Conservation (phyloP, 768 basidiomycete species). For the Tricholoma saponaceum region DNA sequence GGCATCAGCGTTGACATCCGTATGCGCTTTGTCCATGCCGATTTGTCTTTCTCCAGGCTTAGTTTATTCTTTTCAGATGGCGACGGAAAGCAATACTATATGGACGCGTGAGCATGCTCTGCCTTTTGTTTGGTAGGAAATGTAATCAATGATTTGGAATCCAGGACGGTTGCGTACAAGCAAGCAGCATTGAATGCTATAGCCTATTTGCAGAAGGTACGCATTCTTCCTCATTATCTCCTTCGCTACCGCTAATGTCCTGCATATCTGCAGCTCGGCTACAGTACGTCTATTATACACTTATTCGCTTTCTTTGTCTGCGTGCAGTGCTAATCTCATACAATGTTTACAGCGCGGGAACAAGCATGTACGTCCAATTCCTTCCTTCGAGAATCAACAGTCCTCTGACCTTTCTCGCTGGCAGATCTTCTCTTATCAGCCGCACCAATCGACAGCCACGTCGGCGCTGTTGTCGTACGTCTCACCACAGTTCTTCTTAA, state of each 20-base stretch:
- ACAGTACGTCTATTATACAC: conserved; percentile 44
- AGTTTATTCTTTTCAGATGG: conserved; percentile 41
- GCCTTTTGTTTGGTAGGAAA: not conserved
- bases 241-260: not conserved
- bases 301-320: not conserved
- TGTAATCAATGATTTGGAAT: not conserved
- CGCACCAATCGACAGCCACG: conserved; percentile 60
- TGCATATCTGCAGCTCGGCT: conserved; percentile 48
- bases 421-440: conserved; percentile 61
- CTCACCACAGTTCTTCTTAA: not conserved
- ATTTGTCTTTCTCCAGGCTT: not conserved
- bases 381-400: not conserved
- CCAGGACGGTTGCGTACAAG: conserved; percentile 71
- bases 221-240: not conserved
- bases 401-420: not conserved
- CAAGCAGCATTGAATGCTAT: conserved; percentile 78
- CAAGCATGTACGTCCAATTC: conserved; percentile 57
- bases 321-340: not conserved
- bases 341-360: conserved; percentile 51
- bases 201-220: conserved; percentile 64
- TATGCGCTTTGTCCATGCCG: conserved; percentile 25
- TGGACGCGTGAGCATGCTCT: conserved; percentile 55
- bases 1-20: conserved; percentile 72
- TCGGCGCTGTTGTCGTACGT: conserved; percentile 64
- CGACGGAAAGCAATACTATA: conserved; percentile 70